Conservation (phyloP, 306 rosid genomes). For the Ammopiptanthus mongolicus region DNA sequence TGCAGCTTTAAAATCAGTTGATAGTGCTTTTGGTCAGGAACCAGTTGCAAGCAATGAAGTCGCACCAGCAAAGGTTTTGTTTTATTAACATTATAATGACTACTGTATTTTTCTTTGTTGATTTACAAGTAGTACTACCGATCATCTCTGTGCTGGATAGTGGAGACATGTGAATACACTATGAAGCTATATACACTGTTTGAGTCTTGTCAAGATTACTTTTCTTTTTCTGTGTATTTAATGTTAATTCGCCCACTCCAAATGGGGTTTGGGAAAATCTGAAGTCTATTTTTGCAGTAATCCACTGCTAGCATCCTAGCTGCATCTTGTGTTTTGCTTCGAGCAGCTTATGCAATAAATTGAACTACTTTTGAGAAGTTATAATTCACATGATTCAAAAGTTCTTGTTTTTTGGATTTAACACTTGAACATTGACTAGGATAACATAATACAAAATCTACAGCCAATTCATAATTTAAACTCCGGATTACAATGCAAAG, state of each 20-base stretch:
- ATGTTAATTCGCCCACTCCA: not conserved
- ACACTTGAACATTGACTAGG: not conserved
- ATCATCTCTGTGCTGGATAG: not conserved
- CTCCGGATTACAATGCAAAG: not conserved
- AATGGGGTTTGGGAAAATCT: not conserved
- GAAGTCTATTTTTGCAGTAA: not conserved
- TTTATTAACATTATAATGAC: not conserved
- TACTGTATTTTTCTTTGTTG: not conserved
- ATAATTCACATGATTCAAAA: not conserved
- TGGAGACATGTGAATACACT: not conserved
- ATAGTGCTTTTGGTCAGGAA: constrained; percentile 59
- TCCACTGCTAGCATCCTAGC: not conserved
- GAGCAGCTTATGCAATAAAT: not conserved
- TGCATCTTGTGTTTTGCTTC: constrained; percentile 13
- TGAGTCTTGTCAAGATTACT: not conserved
- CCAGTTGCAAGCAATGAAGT: constrained; percentile 27
- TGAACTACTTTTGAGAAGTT: not conserved
- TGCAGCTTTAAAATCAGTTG: constrained; percentile 50
- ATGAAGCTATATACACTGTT: not conserved
- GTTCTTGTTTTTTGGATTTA: not conserved
- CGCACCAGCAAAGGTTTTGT: constrained; percentile 37
- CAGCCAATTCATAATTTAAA: not conserved
- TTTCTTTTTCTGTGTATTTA: not conserved
- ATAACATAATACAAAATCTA: not conserved
- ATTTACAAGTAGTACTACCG: not conserved